Percentiles rank a stretch among this genome's conserved stretches.
phyloP scores from a whole-genome alignment of 768 basidiomycete species.

The Leccinum pellstonianum region DNA sequence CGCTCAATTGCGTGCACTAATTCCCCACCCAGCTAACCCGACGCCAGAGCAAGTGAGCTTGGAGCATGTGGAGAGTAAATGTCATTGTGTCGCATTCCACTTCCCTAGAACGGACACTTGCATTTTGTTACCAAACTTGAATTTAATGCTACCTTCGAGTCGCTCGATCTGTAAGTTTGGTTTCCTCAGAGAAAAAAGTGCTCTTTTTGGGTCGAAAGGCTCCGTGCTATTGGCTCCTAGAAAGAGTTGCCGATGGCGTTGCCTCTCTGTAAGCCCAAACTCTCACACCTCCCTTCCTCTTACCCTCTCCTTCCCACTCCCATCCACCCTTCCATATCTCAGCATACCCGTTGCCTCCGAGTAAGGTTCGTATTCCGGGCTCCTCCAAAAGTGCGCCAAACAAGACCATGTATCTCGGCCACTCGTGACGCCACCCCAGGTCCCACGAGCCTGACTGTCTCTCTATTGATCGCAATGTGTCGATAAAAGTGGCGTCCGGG shows the following conservation, averaged over 20 bases:
- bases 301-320: constrained; percentile 68
- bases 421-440: constrained; percentile 61
- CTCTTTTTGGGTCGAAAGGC: neutral
- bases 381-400: constrained; percentile 76
- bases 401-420: constrained; percentile 80
- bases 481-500: constrained; percentile 40
- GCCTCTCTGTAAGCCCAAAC: constrained; percentile 51
- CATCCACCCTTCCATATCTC: constrained; percentile 66
- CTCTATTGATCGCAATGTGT: constrained; percentile 31
- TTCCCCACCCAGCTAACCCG: constrained; percentile 44
- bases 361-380: constrained; percentile 44
- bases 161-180: neutral
- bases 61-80: neutral
- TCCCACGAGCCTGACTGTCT: constrained; percentile 17
- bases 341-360: constrained; percentile 57
- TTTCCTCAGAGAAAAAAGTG: neutral
- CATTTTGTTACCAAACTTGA: constrained; percentile 3
- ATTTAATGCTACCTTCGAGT: neutral
- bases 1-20: constrained; percentile 10
- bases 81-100: neutral
- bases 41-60: constrained; percentile 32
- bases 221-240: neutral
- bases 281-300: constrained; percentile 64
- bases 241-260: neutral
- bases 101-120: constrained; percentile 4